Base-by-base conservation (phyloP, 768 basidiomycete genomes). In the Podaxis mareebaensis region DNA sequence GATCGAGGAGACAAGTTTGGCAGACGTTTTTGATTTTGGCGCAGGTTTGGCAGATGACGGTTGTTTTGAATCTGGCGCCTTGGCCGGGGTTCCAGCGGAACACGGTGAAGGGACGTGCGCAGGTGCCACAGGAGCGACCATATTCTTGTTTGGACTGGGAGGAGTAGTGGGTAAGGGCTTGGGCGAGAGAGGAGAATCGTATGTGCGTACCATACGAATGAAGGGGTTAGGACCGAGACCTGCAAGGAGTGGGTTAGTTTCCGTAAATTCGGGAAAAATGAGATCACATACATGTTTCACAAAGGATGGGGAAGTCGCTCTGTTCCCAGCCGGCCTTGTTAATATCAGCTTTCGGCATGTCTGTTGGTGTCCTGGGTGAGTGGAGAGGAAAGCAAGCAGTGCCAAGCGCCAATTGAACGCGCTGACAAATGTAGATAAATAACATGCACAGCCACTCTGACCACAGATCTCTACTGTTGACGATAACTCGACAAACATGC, bases 41-140 rank as follows among this genome's bases (percentile, higher is more conserved):
- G 69, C 96, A 98, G 3, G 96, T 96, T 75, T 96, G 96, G 77
- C 95, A 97, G 65, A 98, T 88, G 65, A 97, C 95, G 11, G 97
- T 99, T 64, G 94, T 92, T 82, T 99, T 99, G 86, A 86, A 98
- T 30, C 96, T 89, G 74, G 89, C 90, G 46, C 95, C 96, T 3
- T 88, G 79, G 51, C 97, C 97, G 2, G 97, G 96, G 71, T 98
- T 96, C 97, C 97, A 99, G 44, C 95, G 91, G 78, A 99, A 99
- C 68, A 98, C 91, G 53, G 93, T 96, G 78, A 96, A 96, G 2
- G 94, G 97, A 24, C 97, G 85, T 2, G 95, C 95, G 72, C 97
- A 99, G 58, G 96, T 96, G 67, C 98, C 98, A 76, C 97, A 99
- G 58, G 95, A 95, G 28, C 91, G 85, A 3, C 95, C 97, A 66